These are phyloP conservation scores for Metschnikowia proteae DNA, from an alignment of 805 yeast species.

Conservation along the genomic window DNA sequence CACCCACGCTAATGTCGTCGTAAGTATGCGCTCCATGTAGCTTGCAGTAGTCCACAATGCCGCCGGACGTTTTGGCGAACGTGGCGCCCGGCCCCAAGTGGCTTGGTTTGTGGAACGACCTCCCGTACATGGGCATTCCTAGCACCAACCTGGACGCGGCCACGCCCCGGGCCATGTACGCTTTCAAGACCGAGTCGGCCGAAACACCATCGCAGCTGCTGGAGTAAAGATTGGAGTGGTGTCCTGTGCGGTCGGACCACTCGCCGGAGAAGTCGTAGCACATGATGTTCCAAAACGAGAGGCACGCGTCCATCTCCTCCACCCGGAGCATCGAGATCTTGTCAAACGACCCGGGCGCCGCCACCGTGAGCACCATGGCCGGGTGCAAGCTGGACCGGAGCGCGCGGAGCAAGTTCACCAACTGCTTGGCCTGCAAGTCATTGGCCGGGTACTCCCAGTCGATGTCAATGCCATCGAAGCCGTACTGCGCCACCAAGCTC, in stretches of 20 bases:
- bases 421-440: slow-evolving; percentile 41
- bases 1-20: slow-evolving; percentile 49
- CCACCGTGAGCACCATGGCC: slow-evolving; percentile 57
- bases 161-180: slow-evolving; percentile 43
- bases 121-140: slow-evolving; percentile 89
- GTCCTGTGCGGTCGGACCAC: slow-evolving; percentile 61
- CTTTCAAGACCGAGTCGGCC: slow-evolving; percentile 46
- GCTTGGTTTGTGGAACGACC: slow-evolving; percentile 29
- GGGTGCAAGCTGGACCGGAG: slow-evolving; percentile 27
- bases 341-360: slow-evolving; percentile 66
- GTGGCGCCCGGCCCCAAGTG: slow-evolving; percentile 39
- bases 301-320: slow-evolving; percentile 49
- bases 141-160: slow-evolving; percentile 52
- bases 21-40: slow-evolving; percentile 46
- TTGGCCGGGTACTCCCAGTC: slow-evolving; percentile 90
- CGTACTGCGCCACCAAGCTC: slow-evolving; percentile 45
- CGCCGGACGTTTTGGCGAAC: slow-evolving; percentile 33
- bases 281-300: slow-evolving; percentile 84
- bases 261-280: slow-evolving; percentile 83
- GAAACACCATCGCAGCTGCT: slow-evolving; percentile 40
- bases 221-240: slow-evolving; percentile 66
- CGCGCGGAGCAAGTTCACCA: slow-evolving; percentile 40
- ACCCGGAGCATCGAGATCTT: slow-evolving; percentile 44
- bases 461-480: slow-evolving; percentile 86
- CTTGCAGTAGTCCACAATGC: slow-evolving; percentile 49